Conservation (phyloP, 441 rosid species). For the Melastoma candidum region DNA sequence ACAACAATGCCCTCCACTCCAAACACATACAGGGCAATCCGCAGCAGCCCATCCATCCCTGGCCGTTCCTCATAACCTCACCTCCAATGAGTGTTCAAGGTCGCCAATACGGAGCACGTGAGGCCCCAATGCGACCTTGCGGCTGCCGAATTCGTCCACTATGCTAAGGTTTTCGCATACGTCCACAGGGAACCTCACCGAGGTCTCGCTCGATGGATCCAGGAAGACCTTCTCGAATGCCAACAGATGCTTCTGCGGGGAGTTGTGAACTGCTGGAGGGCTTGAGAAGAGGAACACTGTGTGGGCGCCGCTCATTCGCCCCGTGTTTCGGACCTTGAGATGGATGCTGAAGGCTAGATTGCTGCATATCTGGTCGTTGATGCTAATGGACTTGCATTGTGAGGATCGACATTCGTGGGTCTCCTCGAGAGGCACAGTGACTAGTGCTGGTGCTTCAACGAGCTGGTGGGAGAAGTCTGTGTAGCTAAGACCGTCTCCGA, state of each 20-base stretch:
- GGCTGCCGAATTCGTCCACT: constrained; percentile 57
- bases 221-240: constrained; percentile 63
- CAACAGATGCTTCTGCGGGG: constrained; percentile 66
- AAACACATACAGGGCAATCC: too few species aligned
- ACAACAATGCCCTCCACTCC: too few species aligned
- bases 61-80: constrained; percentile 34
- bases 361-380: constrained; percentile 30
- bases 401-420: constrained; percentile 49
- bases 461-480: constrained; percentile 33
- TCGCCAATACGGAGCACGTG: constrained; percentile 72
- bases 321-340: constrained; percentile 44
- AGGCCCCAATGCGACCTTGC: constrained; percentile 56
- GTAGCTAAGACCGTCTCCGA: constrained; percentile 73
- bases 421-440: constrained; percentile 35
- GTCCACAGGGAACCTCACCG: constrained; percentile 49
- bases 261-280: constrained; percentile 65
- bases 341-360: constrained; percentile 33
- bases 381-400: constrained; percentile 48
- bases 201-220: constrained; percentile 23
- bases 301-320: constrained; percentile 44
- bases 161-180: constrained; percentile 73
- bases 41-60: too few species aligned
- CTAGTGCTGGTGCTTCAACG: constrained; percentile 33
- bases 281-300: constrained; percentile 63
- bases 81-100: constrained; percentile 46